phyloP scores from a whole-genome alignment of 2,329 filamentous ascomycete species.

The Colletotrichum lentis region DNA sequence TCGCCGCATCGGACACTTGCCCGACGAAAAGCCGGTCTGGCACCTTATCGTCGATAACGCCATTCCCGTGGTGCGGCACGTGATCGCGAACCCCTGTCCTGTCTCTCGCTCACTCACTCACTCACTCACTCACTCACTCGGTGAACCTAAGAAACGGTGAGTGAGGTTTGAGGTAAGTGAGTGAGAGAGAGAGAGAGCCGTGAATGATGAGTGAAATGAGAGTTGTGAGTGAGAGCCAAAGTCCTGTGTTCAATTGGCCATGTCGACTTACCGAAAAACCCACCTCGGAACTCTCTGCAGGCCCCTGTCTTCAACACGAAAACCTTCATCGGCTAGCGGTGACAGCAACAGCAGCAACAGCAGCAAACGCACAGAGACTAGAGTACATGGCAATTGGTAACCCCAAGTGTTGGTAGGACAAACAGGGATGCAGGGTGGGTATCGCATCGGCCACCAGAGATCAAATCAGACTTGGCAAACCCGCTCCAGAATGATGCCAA shows the following conservation, averaged over 20 bases:
- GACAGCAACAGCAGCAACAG: background rate
- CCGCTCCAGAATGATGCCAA: conserved; percentile 13
- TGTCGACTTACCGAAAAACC: too few relatives aligned
- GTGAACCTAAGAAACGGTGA: too few relatives aligned
- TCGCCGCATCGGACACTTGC: conserved; percentile 21
- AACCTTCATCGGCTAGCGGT: background rate
- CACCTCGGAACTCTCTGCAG: background rate
- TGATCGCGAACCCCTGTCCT: conserved; percentile 3
- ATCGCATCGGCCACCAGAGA: conserved; percentile 16
- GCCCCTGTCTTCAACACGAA: background rate
- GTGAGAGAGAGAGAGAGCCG: background rate
- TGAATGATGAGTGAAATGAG: too few relatives aligned
- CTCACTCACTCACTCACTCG: too few relatives aligned
- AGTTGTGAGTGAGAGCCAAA: too few relatives aligned
- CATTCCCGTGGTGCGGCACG: conserved; percentile 18
- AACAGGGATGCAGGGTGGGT: background rate
- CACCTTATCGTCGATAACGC: conserved; percentile 22
- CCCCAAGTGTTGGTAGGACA: background rate
- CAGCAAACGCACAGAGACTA: too few relatives aligned
- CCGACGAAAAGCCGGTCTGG: conserved; percentile 23
- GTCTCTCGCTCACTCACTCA: background rate
- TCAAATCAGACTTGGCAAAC: conserved; percentile 9
- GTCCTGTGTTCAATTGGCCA: too few relatives aligned
- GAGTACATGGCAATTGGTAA: too few relatives aligned
- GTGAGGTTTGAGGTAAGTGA: too few relatives aligned